These are phyloP conservation scores for Chenopodium album DNA, from an alignment of 148 eudicot genomes.

Conservation along the genomic window DNA sequence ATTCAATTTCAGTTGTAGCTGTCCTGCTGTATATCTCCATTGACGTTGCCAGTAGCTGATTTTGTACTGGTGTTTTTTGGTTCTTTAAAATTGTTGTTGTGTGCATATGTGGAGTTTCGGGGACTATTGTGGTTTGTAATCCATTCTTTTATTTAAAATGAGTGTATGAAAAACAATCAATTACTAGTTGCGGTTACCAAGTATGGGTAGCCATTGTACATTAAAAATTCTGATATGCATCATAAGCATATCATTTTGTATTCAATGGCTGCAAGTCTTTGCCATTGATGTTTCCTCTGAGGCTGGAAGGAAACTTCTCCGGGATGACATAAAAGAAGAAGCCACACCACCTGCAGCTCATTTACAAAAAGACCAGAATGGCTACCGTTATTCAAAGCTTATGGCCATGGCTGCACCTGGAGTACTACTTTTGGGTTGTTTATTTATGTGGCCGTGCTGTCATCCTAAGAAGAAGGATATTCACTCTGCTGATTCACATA, in stretches of 20 bases:
- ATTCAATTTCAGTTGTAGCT: conserved; percentile 2
- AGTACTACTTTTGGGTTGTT: conserved; percentile 56
- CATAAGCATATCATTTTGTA: conserved; percentile 39
- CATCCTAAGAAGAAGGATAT: conserved; percentile 53
- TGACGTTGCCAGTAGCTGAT: neutral
- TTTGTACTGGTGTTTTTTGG: neutral
- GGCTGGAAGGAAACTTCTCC: conserved; percentile 55
- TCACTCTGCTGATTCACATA: conserved; percentile 41
- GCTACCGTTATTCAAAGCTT: conserved; percentile 35
- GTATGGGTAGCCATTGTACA: conserved; percentile 34
- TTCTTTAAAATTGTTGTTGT: neutral
- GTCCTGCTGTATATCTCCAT: neutral
- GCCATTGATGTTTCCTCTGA: conserved; percentile 16
- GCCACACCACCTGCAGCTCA: conserved; percentile 23
- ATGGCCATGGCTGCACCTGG: conserved; percentile 65
- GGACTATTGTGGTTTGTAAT: neutral
- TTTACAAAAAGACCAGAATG: conserved; percentile 25
- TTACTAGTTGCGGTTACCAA: conserved; percentile 18
- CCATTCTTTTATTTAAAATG: conserved; percentile 6
- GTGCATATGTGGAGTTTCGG: neutral
- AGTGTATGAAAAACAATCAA: conserved; percentile 2
- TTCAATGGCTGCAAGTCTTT: conserved; percentile 31
- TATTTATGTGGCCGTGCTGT: conserved; percentile 66
- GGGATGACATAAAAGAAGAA: conserved; percentile 31
- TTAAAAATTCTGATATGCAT: conserved; percentile 35